Conservation (phyloP, 768 basidiomycete species). For the Sporobolomyces phaffii region DNA sequence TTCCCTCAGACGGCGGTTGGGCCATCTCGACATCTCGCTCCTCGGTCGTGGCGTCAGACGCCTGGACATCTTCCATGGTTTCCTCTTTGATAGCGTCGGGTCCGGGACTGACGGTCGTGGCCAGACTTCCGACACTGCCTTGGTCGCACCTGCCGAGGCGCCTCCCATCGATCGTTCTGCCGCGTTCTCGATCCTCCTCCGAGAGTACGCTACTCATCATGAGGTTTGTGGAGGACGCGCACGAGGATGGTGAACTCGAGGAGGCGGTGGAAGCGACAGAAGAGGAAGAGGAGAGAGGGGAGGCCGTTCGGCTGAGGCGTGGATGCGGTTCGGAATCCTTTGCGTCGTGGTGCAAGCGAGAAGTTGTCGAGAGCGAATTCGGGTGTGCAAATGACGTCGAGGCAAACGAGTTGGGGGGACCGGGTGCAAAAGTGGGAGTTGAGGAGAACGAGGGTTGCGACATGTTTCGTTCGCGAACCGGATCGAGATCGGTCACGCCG, state of each 20-base stretch:
- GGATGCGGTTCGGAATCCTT: background rate
- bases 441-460: background rate
- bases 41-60: background rate
- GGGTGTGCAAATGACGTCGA: background rate
- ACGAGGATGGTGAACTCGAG: slow-evolving; percentile 2
- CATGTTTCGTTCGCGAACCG: too few relatives aligned
- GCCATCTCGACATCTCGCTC: background rate
- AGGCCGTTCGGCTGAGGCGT: background rate
- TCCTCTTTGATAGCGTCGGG: slow-evolving; percentile 3
- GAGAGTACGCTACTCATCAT: background rate
- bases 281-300: background rate
- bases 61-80: background rate
- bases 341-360: background rate
- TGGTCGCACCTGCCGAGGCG: background rate
- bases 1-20: too few relatives aligned
- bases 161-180: too few relatives aligned
- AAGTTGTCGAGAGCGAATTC: background rate
- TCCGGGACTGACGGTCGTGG: slow-evolving; percentile 20
- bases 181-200: background rate
- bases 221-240: background rate
- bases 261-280: background rate
- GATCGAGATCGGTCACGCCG: too few relatives aligned
- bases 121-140: slow-evolving; percentile 22
- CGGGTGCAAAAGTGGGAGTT: background rate
- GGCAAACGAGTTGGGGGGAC: background rate